A percentile compares a stretch with the other conserved stretches of the same genome.
Evolutionary conservation across 2,329 filamentous ascomycete species (phyloP).

Genomic region (Hansfordia pulvinata): DNA sequence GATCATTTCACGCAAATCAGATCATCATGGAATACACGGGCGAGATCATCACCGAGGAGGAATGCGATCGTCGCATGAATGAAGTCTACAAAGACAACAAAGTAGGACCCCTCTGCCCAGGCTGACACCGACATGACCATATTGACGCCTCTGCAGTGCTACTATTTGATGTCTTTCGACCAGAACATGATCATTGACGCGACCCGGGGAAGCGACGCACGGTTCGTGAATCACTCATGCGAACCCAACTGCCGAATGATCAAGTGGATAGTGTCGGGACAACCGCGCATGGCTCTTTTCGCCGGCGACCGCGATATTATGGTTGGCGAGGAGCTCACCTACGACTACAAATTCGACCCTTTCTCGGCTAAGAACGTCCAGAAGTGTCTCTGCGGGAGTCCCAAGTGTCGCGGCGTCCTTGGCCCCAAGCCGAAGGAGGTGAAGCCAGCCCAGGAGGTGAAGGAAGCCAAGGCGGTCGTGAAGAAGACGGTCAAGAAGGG

Average conservation of each 20-base stretch:
- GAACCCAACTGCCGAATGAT: slow-evolving; percentile 96
- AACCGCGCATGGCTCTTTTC: slow-evolving; percentile 93
- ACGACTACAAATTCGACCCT: slow-evolving; percentile 70
- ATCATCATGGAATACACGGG: slow-evolving; percentile 98
- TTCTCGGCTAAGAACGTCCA: slow-evolving; percentile 58
- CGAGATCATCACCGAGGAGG: slow-evolving; percentile 90
- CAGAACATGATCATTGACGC: slow-evolving; percentile 98
- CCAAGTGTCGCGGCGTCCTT: slow-evolving; percentile 50
- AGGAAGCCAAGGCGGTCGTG: slow-evolving; percentile 21
- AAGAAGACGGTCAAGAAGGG: slow-evolving; percentile 23
- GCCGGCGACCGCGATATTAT: slow-evolving; percentile 80
- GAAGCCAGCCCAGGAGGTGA: slow-evolving; percentile 29
- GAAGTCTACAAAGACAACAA: slow-evolving; percentile 88
- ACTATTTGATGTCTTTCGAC: slow-evolving; percentile 97
- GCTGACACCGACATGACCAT: too few relatives aligned
- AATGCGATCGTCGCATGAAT: slow-evolving; percentile 89
- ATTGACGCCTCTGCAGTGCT: slow-evolving; percentile 55
- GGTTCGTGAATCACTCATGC: slow-evolving; percentile 97
- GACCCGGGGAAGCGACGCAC: slow-evolving; percentile 86
- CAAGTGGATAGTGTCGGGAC: slow-evolving; percentile 89
- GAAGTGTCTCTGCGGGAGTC: slow-evolving; percentile 48
- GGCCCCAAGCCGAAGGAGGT: slow-evolving; percentile 46
- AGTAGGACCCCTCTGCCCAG: too few relatives aligned
- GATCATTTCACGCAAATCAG: slow-evolving; percentile 75
- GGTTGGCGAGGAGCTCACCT: slow-evolving; percentile 92